Evolutionary conservation across 805 yeast species (phyloP).

Genomic region (Brettanomyces nanus): DNA sequence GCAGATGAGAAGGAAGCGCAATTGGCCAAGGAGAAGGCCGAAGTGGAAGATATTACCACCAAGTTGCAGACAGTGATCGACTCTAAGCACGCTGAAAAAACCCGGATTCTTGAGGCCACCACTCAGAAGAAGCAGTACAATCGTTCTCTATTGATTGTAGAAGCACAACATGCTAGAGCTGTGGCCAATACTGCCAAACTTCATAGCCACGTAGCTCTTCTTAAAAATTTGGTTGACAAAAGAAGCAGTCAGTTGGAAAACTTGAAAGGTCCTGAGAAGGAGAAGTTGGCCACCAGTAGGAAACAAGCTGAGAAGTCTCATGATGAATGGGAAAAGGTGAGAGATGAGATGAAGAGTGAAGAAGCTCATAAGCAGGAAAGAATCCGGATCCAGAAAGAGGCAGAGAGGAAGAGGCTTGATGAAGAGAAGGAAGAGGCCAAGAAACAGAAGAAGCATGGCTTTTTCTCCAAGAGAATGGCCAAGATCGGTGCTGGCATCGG

Average conservation of each 20-base stretch:
- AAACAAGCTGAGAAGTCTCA: constrained; percentile 33
- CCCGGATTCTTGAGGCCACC: constrained; percentile 16
- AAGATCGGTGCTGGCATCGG: constrained; percentile 16
- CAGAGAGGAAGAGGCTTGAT: constrained; percentile 33
- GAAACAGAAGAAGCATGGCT: constrained; percentile 31
- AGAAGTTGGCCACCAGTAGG: constrained; percentile 28
- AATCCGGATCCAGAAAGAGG: constrained; percentile 30
- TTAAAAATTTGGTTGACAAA: constrained; percentile 35
- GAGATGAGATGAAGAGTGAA: constrained; percentile 33
- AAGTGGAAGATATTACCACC: constrained; percentile 22
- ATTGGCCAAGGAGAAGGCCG: constrained; percentile 34
- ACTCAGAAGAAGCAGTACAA: constrained; percentile 35
- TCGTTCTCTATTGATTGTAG: constrained; percentile 25
- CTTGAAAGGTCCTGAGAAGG: constrained; percentile 31
- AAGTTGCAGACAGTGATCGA: constrained; percentile 33
- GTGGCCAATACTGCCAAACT: constrained; percentile 31
- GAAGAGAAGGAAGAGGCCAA: constrained; percentile 28
- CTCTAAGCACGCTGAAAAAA: constrained; percentile 32
- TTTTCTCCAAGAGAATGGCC: constrained; percentile 15
- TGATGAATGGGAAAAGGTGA: constrained; percentile 37
- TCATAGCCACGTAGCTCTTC: constrained; percentile 34
- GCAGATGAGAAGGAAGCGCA: constrained; percentile 31
- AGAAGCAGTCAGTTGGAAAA: constrained; percentile 35
- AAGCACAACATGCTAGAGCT: constrained; percentile 29
- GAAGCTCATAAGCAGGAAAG: constrained; percentile 40